Evolutionary conservation across 2,329 filamentous ascomycete species (phyloP).

Genomic region (Alternaria longipes): DNA sequence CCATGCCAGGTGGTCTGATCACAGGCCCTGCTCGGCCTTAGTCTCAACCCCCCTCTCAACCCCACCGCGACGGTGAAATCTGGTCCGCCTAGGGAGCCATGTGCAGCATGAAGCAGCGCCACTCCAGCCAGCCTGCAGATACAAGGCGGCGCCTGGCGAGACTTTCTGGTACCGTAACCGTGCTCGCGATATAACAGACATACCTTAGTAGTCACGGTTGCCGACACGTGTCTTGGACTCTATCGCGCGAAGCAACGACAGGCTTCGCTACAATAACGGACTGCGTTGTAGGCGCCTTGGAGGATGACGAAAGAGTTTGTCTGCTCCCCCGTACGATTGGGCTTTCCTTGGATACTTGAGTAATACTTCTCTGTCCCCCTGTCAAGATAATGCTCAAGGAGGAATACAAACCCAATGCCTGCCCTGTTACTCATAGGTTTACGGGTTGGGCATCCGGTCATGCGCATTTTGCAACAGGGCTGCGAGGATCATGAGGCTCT

Average conservation of each 20-base stretch:
- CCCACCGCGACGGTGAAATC: not conserved
- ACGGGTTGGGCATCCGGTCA: slow-evolving; percentile 9
- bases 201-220: slow-evolving; percentile 15
- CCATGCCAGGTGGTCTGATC: slow-evolving; percentile 2
- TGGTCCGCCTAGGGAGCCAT: slow-evolving; percentile 6
- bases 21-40: slow-evolving; percentile 1
- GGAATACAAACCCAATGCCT: not conserved
- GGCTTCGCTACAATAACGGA: not conserved
- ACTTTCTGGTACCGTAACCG: slow-evolving; percentile 7
- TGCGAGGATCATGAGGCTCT: slow-evolving; percentile 31
- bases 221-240: slow-evolving; percentile 17
- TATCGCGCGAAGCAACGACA: slow-evolving; percentile 15
- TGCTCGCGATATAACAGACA: not conserved
- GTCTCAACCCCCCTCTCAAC: not conserved
- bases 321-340: not conserved
- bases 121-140: slow-evolving; percentile 3
- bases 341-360: not conserved
- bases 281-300: not conserved
- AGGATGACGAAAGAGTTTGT: not conserved
- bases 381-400: not conserved
- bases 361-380: not conserved
- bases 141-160: slow-evolving; percentile 4
- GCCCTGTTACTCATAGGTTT: not conserved
- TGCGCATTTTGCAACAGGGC: not conserved
- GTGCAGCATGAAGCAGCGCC: slow-evolving; percentile 8